Conservation (phyloP, 306 rosid species). For the Cicer judaicum region DNA sequence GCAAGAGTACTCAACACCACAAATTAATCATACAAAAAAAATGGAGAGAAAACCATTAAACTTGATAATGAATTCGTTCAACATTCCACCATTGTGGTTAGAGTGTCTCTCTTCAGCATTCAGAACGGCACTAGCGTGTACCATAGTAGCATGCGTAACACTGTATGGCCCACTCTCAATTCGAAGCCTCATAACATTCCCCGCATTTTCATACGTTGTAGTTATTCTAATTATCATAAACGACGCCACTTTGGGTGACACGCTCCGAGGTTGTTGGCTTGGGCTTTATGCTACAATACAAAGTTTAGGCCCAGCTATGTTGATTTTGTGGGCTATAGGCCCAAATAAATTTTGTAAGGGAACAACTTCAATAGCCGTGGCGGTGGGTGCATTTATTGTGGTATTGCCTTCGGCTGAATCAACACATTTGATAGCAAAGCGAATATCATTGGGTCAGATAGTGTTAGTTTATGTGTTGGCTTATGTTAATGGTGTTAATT, state of each 20-base stretch:
- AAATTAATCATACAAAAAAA: neutral
- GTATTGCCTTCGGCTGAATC: constrained; percentile 52
- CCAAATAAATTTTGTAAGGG: constrained; percentile 49
- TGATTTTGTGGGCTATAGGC: constrained; percentile 59
- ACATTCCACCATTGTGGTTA: constrained; percentile 51
- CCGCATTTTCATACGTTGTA: constrained; percentile 74
- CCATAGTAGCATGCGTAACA: constrained; percentile 57
- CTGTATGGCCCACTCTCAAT: constrained; percentile 61
- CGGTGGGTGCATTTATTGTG: constrained; percentile 61
- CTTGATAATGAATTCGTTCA: neutral
- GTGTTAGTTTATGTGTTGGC: constrained; percentile 64
- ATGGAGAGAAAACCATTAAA: constrained; percentile 2
- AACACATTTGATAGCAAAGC: constrained; percentile 59
- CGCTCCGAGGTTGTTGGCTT: constrained; percentile 57
- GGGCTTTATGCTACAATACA: constrained; percentile 60
- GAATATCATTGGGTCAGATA: constrained; percentile 70
- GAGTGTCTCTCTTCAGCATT: constrained; percentile 63
- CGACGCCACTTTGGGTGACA: constrained; percentile 67
- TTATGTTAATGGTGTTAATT: constrained; percentile 40
- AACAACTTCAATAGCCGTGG: constrained; percentile 58
- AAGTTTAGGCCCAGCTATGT: constrained; percentile 57
- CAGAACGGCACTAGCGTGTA: constrained; percentile 64
- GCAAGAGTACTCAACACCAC: neutral
- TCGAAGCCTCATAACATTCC: constrained; percentile 54
- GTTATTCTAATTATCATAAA: constrained; percentile 57